These are phyloP conservation scores for Exophiala lecanii-corni DNA, from an alignment of 2,329 filamentous ascomycete species.

Conservation along the genomic window DNA sequence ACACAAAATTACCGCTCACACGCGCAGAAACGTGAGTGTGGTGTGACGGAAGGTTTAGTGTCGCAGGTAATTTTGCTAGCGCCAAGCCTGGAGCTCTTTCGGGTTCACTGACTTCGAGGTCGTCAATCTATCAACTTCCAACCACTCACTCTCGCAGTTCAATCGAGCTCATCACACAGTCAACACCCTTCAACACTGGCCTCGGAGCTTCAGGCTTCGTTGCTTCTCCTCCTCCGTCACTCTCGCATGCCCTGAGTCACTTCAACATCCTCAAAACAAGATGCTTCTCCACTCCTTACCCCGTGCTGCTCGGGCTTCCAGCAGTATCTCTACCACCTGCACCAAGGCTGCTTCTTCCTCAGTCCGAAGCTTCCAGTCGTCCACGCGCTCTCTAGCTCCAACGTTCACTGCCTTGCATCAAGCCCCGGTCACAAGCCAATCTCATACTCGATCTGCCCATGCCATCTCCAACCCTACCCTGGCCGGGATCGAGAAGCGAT, in stretches of 20 bases:
- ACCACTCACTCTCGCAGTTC: constrained; percentile 2
- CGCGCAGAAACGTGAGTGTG: constrained; percentile 2
- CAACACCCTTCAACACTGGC: constrained; percentile 15
- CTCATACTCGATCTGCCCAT: constrained; percentile 61
- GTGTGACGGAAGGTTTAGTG: constrained; percentile 8
- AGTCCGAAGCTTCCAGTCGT: constrained; percentile 24
- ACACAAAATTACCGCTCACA: neutral
- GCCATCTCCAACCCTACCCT: constrained; percentile 97
- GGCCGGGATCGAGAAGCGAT: constrained; percentile 98
- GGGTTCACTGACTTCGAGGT: constrained; percentile 13
- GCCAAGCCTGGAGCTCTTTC: constrained; percentile 20
- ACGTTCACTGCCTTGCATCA: constrained; percentile 33
- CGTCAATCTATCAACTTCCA: constrained; percentile 10
- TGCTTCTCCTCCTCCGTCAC: constrained; percentile 10
- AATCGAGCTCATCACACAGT: constrained; percentile 10
- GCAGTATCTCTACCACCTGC: constrained; percentile 31
- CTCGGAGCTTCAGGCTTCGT: constrained; percentile 24
- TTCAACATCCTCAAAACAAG: constrained; percentile 10
- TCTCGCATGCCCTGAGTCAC: constrained; percentile 19
- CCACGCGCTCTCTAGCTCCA: constrained; percentile 36
- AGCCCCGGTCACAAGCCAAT: constrained; percentile 38
- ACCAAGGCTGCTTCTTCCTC: constrained; percentile 15
- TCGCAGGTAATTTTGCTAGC: constrained; percentile 12
- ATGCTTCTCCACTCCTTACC: constrained; percentile 46
- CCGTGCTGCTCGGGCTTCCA: constrained; percentile 43